phyloP scores from a whole-genome alignment of 2,329 filamentous ascomycete species.

The Epichloe aotearoae region DNA sequence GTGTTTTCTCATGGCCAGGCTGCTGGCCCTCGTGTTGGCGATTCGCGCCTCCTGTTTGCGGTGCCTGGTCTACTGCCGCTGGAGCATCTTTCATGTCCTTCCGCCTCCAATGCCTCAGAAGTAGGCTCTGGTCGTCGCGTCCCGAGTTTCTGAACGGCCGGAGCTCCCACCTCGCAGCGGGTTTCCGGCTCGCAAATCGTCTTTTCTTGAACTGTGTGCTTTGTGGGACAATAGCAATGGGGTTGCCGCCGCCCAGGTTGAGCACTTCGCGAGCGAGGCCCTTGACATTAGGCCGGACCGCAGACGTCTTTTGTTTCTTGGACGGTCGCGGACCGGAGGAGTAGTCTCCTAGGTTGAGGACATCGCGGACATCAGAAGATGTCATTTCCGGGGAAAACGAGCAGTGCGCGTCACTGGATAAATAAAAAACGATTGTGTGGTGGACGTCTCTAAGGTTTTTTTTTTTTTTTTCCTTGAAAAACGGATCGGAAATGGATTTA shows the following conservation, averaged over 20 bases:
- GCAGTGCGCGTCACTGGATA: background rate
- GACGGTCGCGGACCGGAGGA: conserved; percentile 38
- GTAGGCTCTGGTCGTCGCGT: conserved; percentile 51
- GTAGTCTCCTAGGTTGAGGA: conserved; percentile 64
- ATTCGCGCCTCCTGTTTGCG: background rate
- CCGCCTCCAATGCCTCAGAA: conserved; percentile 70
- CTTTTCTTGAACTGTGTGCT: conserved; percentile 46
- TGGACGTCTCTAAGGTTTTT: background rate
- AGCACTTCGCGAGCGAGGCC: conserved; percentile 54
- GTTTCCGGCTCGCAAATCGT: conserved; percentile 39
- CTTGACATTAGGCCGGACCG: conserved; percentile 46
- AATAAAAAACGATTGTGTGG: too few species aligned
- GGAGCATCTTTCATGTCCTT: conserved; percentile 30
- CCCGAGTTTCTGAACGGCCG: conserved; percentile 65
- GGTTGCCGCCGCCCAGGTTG: conserved; percentile 51
- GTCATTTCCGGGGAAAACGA: conserved; percentile 37
- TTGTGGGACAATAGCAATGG: conserved; percentile 52
- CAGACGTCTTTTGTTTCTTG: conserved; percentile 62
- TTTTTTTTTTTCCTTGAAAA: background rate
- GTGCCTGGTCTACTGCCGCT: conserved; percentile 8
- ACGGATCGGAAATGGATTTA: background rate
- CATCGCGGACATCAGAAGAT: conserved; percentile 73
- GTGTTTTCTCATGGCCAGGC: conserved; percentile 10
- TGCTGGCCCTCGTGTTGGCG: conserved; percentile 15
- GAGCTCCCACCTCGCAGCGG: conserved; percentile 51